A percentile compares a stretch with the other conserved stretches of the same genome.
Conservation (phyloP, 2,329 filamentous ascomycete genomes). For the Fonsecaea nubica region DNA sequence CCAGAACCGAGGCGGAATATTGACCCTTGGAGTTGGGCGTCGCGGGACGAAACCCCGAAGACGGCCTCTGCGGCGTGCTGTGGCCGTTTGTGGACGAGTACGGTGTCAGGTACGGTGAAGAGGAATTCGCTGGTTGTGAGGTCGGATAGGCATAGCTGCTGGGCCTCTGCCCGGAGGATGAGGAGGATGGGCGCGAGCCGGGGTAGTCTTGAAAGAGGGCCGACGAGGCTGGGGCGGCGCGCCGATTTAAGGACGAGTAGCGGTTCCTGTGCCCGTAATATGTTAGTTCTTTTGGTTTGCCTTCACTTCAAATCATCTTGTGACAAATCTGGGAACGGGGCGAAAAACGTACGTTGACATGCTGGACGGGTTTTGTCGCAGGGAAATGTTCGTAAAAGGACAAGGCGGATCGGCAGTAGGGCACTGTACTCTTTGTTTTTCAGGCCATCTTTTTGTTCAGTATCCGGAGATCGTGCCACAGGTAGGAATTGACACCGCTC, state of each 20-base stretch:
- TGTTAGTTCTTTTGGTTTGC: background rate
- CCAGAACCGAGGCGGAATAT: constrained; percentile 89
- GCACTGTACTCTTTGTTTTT: background rate
- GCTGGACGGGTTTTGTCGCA: constrained; percentile 12
- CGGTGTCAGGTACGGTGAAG: constrained; percentile 30
- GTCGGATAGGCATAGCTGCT: constrained; percentile 32
- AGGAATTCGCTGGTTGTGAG: constrained; percentile 20
- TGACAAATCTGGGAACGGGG: background rate
- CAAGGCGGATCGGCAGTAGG: constrained; percentile 2
- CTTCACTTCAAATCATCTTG: background rate
- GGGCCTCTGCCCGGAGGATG: constrained; percentile 33
- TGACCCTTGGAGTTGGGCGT: constrained; percentile 68
- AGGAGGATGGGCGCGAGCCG: constrained; percentile 37
- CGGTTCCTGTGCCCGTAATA: constrained; percentile 45
- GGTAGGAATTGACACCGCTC: background rate
- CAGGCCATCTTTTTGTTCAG: constrained; percentile 1
- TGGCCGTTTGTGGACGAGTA: constrained; percentile 25
- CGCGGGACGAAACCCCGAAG: constrained; percentile 31
- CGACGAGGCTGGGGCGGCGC: constrained; percentile 65
- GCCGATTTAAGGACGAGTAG: constrained; percentile 68
- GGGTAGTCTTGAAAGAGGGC: constrained; percentile 68
- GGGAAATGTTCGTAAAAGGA: constrained; percentile 12
- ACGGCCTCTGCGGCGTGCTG: constrained; percentile 18
- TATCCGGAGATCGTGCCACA: background rate
- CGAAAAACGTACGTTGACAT: constrained; percentile 33